Conservation (phyloP, 352 stramenopile species). For the Phytopythium boreale region DNA sequence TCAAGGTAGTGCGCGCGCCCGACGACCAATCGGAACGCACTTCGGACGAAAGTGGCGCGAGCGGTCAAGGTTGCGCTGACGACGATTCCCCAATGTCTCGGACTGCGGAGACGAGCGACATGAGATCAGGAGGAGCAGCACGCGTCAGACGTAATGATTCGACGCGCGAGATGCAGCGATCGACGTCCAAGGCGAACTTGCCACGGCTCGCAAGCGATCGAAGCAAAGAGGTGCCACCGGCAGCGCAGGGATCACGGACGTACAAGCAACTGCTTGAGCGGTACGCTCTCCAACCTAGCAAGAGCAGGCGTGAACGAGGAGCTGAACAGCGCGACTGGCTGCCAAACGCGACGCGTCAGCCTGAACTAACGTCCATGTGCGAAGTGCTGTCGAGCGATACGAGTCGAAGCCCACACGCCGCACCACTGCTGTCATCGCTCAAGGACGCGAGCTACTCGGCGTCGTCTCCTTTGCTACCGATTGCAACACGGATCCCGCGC, state of each 20-base stretch:
- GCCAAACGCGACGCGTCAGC: neutral
- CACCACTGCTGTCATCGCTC: neutral
- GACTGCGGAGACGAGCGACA: neutral
- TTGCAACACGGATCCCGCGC: conserved; percentile 1
- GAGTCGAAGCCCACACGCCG: neutral
- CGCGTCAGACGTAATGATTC: neutral
- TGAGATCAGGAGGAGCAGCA: neutral
- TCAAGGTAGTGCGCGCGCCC: neutral
- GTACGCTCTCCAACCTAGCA: conserved; percentile 27
- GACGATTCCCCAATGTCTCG: neutral
- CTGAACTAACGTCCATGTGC: neutral
- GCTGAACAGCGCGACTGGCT: neutral
- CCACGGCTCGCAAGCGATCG: neutral
- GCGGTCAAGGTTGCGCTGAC: neutral
- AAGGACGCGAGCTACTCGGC: neutral
- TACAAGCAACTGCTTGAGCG: conserved; percentile 43
- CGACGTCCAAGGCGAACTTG: conserved; percentile 1
- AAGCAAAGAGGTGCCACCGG: neutral
- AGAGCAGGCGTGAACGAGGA: conserved; percentile 4
- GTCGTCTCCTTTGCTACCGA: neutral
- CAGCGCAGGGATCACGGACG: conserved; percentile 8
- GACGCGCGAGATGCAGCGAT: neutral
- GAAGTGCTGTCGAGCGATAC: neutral
- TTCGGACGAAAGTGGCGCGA: neutral
- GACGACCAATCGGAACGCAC: neutral